A percentile compares a stretch with the other conserved stretches of the same genome.
Conservation (phyloP, 208 protist species). For the Tritrichomonas musculus region DNA sequence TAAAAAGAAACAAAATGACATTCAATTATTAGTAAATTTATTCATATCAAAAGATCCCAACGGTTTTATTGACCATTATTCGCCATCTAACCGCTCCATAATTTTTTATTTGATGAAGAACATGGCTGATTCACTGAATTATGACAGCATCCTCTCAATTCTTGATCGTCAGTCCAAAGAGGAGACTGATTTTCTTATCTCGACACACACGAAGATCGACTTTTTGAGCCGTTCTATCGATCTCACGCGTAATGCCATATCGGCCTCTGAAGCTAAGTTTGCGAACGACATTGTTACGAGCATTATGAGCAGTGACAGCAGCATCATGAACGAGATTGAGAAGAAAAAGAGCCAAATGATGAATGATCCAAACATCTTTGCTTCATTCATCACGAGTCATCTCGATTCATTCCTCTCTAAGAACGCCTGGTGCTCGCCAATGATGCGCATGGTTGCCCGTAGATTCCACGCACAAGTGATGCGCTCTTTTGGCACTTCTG, state of each 20-base stretch:
- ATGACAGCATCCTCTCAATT: too few species aligned
- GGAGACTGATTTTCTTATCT: too few species aligned
- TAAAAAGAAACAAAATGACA: too few species aligned
- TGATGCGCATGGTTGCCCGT: background rate
- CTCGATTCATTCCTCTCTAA: background rate
- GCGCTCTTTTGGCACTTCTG: background rate
- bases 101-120: too few species aligned
- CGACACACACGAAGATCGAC: too few species aligned
- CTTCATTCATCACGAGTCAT: background rate
- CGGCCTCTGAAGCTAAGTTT: background rate
- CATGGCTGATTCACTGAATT: too few species aligned
- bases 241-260: background rate
- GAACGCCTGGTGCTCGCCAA: background rate
- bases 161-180: too few species aligned
- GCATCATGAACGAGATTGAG: background rate
- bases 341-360: background rate
- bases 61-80: too few species aligned
- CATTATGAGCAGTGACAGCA: background rate
- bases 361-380: background rate
- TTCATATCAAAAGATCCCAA: too few species aligned
- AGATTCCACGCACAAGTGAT: background rate
- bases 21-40: too few species aligned
- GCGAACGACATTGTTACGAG: background rate
- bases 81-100: too few species aligned
- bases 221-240: background rate